These are phyloP conservation scores for Trichophyton verrucosum DNA, from an alignment of 2,329 filamentous ascomycete genomes.

Conservation along the genomic window DNA sequence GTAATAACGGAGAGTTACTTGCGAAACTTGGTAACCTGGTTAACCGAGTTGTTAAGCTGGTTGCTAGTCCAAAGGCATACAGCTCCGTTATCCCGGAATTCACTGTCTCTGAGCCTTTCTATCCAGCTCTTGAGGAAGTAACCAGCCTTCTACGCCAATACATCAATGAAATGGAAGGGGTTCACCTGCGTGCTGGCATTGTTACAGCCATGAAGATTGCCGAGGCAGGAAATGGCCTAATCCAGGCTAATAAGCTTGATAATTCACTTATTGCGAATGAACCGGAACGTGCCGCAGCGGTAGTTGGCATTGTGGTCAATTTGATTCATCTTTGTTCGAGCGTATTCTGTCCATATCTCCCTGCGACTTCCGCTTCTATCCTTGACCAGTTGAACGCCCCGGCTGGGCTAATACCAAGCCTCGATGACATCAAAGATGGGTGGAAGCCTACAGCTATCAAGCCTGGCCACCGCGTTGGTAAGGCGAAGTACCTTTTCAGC, in stretches of 20 bases:
- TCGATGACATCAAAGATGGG: slow-evolving; percentile 38
- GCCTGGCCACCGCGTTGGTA: slow-evolving; percentile 68
- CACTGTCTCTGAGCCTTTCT: slow-evolving; percentile 30
- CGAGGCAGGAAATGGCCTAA: slow-evolving; percentile 46
- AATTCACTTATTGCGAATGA: slow-evolving; percentile 49
- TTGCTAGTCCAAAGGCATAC: slow-evolving; percentile 55
- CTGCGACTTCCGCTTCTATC: slow-evolving; percentile 62
- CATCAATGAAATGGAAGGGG: slow-evolving; percentile 45
- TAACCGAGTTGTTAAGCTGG: slow-evolving; percentile 37
- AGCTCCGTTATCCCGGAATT: slow-evolving; percentile 51
- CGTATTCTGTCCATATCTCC: slow-evolving; percentile 74
- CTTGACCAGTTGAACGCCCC: slow-evolving; percentile 58
- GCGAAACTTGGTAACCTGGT: slow-evolving; percentile 55
- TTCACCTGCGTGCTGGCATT: slow-evolving; percentile 47
- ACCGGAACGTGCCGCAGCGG: slow-evolving; percentile 47
- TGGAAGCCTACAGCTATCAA: slow-evolving; percentile 52
- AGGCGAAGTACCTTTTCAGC: slow-evolving; percentile 68
- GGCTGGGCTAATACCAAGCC: slow-evolving; percentile 47
- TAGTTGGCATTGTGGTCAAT: slow-evolving; percentile 70
- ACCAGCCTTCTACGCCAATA: slow-evolving; percentile 45
- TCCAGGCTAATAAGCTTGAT: slow-evolving; percentile 50
- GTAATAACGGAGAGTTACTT: slow-evolving; percentile 68
- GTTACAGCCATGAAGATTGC: slow-evolving; percentile 45
- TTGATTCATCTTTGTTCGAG: slow-evolving; percentile 70
- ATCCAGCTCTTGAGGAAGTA: slow-evolving; percentile 33